phyloP scores from a whole-genome alignment of 2,329 filamentous ascomycete genomes.

The Xylariaceae sp. region DNA sequence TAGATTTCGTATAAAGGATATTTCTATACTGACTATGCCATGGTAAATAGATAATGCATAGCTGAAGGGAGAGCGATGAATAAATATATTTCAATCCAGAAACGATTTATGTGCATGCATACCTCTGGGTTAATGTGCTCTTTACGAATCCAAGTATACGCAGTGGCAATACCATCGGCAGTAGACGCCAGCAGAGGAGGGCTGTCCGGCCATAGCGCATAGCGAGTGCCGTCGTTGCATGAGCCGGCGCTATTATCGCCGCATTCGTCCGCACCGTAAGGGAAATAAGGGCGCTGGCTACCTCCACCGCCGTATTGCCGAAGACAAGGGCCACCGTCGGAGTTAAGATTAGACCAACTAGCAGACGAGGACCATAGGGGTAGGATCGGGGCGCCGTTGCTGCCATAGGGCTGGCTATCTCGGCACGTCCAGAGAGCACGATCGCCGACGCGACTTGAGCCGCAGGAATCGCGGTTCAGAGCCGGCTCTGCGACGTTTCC shows the following conservation, averaged over 20 bases:
- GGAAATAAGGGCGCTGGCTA: conserved; percentile 16
- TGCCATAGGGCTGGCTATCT: conserved; percentile 20
- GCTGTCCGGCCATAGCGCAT: conserved; percentile 24
- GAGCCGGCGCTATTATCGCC: conserved; percentile 10
- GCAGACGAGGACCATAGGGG: conserved; percentile 26
- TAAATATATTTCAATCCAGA: neutral
- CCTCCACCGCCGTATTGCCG: conserved; percentile 12
- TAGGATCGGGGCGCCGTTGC: conserved; percentile 14
- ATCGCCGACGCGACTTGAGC: conserved; percentile 13
- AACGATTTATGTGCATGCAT: conserved; percentile 1
- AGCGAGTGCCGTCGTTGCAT: conserved; percentile 20
- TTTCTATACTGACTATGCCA: conserved; percentile 11
- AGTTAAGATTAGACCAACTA: conserved; percentile 19
- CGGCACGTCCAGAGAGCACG: conserved; percentile 21
- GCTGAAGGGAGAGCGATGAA: neutral
- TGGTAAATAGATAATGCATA: neutral
- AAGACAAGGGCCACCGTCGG: conserved; percentile 10
- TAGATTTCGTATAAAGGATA: neutral
- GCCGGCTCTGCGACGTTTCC: conserved; percentile 25
- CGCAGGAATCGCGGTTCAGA: conserved; percentile 22
- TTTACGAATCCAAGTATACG: conserved; percentile 27
- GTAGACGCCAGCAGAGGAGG: conserved; percentile 21
- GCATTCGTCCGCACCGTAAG: conserved; percentile 6
- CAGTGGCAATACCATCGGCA: conserved; percentile 12
- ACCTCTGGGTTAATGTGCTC: conserved; percentile 17